Evolutionary conservation across 73 alveolate species (phyloP).

Genomic region (Uronychia setigera): DNA sequence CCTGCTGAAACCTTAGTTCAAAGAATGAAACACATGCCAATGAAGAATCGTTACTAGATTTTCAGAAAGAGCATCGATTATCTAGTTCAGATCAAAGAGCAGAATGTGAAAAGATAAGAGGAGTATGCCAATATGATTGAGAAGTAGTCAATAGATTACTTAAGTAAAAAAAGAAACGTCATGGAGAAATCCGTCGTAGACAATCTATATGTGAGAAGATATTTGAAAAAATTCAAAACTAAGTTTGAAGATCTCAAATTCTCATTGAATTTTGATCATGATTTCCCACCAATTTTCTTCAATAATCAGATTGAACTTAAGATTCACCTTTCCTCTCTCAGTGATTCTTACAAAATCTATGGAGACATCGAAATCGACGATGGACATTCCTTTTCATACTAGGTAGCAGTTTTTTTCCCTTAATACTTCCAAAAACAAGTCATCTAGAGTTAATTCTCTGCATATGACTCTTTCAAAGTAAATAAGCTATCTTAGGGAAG

Average conservation of each 20-base stretch:
- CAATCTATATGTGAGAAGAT: conserved; percentile 11
- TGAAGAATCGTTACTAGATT: conserved; percentile 30
- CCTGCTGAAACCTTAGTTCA: conserved; percentile 21
- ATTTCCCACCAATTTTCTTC: conserved; percentile 49
- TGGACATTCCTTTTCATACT: conserved; percentile 52
- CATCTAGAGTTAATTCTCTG: conserved; percentile 32
- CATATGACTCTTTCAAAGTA: conserved; percentile 38
- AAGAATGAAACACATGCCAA: conserved; percentile 33
- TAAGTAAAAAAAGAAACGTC: not conserved
- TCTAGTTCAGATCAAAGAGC: not conserved
- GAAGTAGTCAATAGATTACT: not conserved
- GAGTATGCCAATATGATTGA: not conserved
- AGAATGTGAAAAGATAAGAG: conserved; percentile 13
- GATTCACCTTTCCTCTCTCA: conserved; percentile 14
- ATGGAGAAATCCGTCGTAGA: conserved; percentile 24
- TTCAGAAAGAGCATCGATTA: conserved; percentile 18
- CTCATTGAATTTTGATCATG: conserved; percentile 42
- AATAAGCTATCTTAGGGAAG: conserved; percentile 6
- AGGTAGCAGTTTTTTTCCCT: conserved; percentile 45
- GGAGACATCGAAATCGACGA: conserved; percentile 54
- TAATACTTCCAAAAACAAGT: conserved; percentile 42
- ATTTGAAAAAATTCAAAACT: conserved; percentile 25
- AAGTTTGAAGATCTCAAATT: not conserved
- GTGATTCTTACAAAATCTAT: conserved; percentile 12
- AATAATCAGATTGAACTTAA: conserved; percentile 49